A percentile compares a stretch with the other conserved stretches of the same genome.
phyloP scores from a whole-genome alignment of 352 stramenopile species.

The Phytophthora tentaculata region DNA sequence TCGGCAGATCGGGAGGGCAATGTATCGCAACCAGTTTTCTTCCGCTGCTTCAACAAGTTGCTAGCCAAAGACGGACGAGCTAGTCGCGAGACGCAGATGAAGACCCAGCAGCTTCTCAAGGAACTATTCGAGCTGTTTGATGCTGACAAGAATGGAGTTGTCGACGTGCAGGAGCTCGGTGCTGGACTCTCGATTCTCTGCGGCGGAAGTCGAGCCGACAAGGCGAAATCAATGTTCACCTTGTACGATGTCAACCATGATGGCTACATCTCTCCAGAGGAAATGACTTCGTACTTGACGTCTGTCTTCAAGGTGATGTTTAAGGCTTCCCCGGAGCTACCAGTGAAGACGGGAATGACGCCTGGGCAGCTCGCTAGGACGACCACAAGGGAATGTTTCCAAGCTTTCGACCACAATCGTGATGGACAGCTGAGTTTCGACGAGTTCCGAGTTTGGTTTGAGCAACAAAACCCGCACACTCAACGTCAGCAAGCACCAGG shows the following conservation, averaged over 20 bases:
- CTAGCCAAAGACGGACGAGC: slow-evolving; percentile 53
- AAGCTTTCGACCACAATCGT: slow-evolving; percentile 74
- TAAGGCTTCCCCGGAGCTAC: slow-evolving; percentile 76
- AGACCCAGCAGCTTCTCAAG: slow-evolving; percentile 59
- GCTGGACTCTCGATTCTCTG: slow-evolving; percentile 90
- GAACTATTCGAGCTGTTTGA: slow-evolving; percentile 89
- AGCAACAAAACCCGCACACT: slow-evolving; percentile 53
- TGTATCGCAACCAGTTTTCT: slow-evolving; percentile 73
- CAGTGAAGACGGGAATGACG: slow-evolving; percentile 56
- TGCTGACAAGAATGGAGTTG: slow-evolving; percentile 71
- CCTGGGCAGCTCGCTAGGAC: slow-evolving; percentile 71
- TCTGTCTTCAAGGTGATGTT: slow-evolving; percentile 89
- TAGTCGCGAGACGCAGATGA: slow-evolving; percentile 46
- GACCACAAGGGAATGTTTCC: slow-evolving; percentile 84
- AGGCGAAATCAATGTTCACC: slow-evolving; percentile 80
- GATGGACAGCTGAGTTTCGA: slow-evolving; percentile 81
- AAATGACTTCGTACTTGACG: slow-evolving; percentile 88
- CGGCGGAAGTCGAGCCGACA: slow-evolving; percentile 73
- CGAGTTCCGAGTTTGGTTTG: slow-evolving; percentile 81
- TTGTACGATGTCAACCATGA: slow-evolving; percentile 88
- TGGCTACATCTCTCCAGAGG: slow-evolving; percentile 76
- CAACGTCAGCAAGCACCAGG: slow-evolving; percentile 12
- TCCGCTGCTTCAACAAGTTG: slow-evolving; percentile 87
- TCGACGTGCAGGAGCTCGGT: slow-evolving; percentile 88
- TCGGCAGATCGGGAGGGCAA: slow-evolving; percentile 68